Percentiles rank a stretch among this genome's conserved stretches.
Conservation (phyloP, 2,329 filamentous ascomycete genomes). For the Hypoxylon sp. region DNA sequence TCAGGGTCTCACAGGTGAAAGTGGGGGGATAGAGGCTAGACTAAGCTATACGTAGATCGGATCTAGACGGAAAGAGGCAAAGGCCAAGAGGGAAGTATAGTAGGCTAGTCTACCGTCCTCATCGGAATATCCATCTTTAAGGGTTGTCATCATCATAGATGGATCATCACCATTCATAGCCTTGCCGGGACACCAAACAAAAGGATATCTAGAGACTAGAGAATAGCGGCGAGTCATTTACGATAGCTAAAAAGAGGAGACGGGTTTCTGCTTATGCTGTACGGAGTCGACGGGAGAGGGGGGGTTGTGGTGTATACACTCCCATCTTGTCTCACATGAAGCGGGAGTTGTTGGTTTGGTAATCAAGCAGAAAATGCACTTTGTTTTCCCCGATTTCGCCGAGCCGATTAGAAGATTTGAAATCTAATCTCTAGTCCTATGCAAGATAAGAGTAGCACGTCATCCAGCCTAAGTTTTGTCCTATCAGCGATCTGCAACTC, state of each 20-base stretch:
- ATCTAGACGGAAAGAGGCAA: slow-evolving; percentile 32
- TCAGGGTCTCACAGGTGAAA: slow-evolving; percentile 38
- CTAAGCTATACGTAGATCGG: slow-evolving; percentile 16
- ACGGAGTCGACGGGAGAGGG: slow-evolving; percentile 4
- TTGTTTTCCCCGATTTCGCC: slow-evolving; percentile 1
- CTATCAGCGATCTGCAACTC: slow-evolving; percentile 26
- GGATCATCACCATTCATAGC: slow-evolving; percentile 16
- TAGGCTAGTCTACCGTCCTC: slow-evolving; percentile 5
- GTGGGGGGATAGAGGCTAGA: slow-evolving; percentile 15
- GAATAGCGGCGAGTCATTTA: slow-evolving; percentile 27
- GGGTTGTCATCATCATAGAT: slow-evolving; percentile 24
- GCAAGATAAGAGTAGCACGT: slow-evolving; percentile 44
- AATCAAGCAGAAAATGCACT: too few relatives aligned
- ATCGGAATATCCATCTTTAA: slow-evolving; percentile 10
- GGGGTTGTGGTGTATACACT: slow-evolving; percentile 7
- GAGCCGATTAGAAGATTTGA: slow-evolving; percentile 10
- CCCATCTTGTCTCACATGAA: slow-evolving; percentile 26
- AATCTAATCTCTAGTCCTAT: slow-evolving; percentile 26
- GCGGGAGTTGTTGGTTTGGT: slow-evolving; percentile 7
- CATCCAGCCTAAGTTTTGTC: slow-evolving; percentile 29
- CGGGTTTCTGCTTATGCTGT: slow-evolving; percentile 16
- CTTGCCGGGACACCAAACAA: slow-evolving; percentile 16
- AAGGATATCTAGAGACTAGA: slow-evolving; percentile 17
- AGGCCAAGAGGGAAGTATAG: not conserved
- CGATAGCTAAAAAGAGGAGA: slow-evolving; percentile 5